A percentile compares a stretch with the other conserved stretches of the same genome.
These are phyloP conservation scores for Zygnema cylindricum DNA, from an alignment of 139 green algal genomes.

Conservation along the genomic window DNA sequence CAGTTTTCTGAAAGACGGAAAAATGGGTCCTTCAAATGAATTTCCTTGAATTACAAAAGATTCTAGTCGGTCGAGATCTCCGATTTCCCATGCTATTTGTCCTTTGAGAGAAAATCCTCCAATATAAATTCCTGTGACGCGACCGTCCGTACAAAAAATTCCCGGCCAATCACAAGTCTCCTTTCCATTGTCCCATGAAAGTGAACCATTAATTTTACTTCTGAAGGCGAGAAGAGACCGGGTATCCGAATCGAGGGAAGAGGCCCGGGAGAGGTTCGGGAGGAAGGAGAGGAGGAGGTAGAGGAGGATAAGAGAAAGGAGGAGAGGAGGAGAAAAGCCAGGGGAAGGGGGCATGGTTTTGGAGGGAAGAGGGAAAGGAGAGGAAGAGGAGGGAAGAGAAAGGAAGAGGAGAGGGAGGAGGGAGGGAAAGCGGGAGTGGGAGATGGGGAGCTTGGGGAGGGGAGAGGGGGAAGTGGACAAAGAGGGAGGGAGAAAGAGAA, in stretches of 20 bases:
- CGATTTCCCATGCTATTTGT: not conserved
- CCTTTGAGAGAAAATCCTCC: not conserved
- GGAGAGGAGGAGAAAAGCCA: not conserved
- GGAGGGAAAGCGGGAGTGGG: no score
- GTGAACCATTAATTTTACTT: not conserved
- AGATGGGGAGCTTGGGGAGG: no score
- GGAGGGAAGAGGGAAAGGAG: no score
- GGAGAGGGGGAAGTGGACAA: no score
- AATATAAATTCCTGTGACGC: not conserved
- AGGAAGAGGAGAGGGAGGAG: no score
- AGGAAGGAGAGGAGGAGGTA: not conserved
- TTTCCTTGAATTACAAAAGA: not conserved
- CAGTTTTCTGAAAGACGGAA: not conserved
- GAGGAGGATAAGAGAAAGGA: not conserved
- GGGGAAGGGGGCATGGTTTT: not conserved
- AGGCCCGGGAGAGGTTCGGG: not conserved
- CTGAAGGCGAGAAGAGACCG: not conserved
- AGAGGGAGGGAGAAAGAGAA: no score
- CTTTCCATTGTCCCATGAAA: not conserved
- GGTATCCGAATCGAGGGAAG: not conserved
- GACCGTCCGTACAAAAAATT: not conserved
- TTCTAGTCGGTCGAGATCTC: not conserved
- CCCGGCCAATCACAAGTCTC: not conserved
- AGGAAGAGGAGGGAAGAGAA: no score
- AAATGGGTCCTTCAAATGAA: not conserved